Conservation (phyloP, 73 alveolate species). For the Tetrahymena thermophila region DNA sequence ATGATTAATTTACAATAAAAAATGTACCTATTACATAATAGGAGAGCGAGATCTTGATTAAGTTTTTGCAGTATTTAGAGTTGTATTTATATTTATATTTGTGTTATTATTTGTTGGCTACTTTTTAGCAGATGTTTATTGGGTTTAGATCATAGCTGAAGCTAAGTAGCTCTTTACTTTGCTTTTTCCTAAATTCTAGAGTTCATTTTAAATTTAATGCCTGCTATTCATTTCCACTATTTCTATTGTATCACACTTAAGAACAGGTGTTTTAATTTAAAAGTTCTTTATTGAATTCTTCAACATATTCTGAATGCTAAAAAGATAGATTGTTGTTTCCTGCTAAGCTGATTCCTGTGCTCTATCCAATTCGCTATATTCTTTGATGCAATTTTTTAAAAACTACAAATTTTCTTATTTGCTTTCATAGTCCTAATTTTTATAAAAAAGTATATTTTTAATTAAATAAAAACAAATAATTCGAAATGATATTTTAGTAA, state of each 20-base stretch:
- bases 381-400: background rate
- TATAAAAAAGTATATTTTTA: background rate
- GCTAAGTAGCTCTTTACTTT: background rate
- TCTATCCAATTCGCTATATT: background rate
- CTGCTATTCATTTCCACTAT: background rate
- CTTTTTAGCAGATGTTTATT: background rate
- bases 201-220: background rate
- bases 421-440: background rate
- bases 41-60: background rate
- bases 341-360: background rate
- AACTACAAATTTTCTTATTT: background rate
- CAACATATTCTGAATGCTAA: background rate
- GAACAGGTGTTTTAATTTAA: background rate
- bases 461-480: too few relatives aligned
- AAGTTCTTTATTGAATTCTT: background rate
- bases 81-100: too few relatives aligned
- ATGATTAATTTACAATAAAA: background rate
- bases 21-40: background rate
- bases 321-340: background rate
- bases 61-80: background rate
- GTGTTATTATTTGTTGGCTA: background rate
- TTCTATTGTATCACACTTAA: background rate
- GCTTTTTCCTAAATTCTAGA: background rate
- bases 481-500: too few relatives aligned
- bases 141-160: background rate